Conservation (phyloP, 2,329 filamentous ascomycete genomes). For the Fusarium sp. region DNA sequence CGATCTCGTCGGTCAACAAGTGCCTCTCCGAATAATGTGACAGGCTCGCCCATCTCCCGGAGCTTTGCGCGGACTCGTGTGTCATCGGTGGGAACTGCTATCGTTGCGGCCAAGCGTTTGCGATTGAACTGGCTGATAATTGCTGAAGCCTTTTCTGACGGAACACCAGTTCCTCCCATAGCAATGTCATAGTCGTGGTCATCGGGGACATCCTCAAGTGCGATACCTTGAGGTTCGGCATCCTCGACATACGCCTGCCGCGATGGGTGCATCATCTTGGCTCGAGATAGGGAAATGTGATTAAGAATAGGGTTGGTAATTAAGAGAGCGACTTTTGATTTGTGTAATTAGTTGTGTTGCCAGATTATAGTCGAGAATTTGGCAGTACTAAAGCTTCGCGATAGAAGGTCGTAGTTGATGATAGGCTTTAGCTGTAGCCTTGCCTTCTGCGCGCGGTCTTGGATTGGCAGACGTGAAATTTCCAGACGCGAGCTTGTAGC, state of each 20-base stretch:
- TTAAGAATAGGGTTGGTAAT: not conserved
- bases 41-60: constrained; percentile 89
- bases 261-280: constrained; percentile 82
- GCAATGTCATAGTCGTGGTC: constrained; percentile 90
- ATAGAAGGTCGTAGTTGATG: constrained; percentile 5
- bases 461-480: constrained; percentile 44
- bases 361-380: not conserved
- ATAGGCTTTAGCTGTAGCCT: constrained; percentile 23
- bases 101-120: constrained; percentile 87
- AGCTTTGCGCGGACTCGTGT: constrained; percentile 83
- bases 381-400: not conserved
- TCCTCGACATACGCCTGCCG: constrained; percentile 96
- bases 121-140: constrained; percentile 90
- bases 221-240: constrained; percentile 66
- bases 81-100: constrained; percentile 95
- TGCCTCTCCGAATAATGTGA: constrained; percentile 94
- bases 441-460: constrained; percentile 27
- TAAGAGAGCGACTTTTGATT: not conserved
- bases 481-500: constrained; percentile 31
- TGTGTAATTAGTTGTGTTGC: not conserved
- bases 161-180: constrained; percentile 71
- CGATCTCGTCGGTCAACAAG: constrained; percentile 87
- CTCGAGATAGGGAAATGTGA: not conserved
- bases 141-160: constrained; percentile 85
- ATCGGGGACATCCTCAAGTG: constrained; percentile 64